Evolutionary conservation across 768 basidiomycete species (phyloP).

Genomic region (Lentinula sp.): DNA sequence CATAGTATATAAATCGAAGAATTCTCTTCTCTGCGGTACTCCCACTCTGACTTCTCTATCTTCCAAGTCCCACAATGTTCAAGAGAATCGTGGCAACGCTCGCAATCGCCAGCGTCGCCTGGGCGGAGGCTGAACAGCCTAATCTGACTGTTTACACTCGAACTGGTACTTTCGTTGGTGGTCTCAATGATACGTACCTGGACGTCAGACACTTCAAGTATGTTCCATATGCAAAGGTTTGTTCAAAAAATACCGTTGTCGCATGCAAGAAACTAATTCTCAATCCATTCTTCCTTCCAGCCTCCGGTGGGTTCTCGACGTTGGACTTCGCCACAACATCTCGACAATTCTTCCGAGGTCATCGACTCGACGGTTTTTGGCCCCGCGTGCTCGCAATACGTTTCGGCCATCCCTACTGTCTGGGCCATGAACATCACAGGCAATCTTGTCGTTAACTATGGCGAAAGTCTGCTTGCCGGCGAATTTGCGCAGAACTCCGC

Average conservation of each 20-base stretch:
- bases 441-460: slow-evolving; percentile 8
- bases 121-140: not conserved
- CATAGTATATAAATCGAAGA: too few relatives aligned
- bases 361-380: slow-evolving; percentile 5
- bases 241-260: not conserved
- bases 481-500: slow-evolving; percentile 2
- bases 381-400: slow-evolving; percentile 9
- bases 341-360: not conserved
- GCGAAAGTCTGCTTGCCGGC: slow-evolving; percentile 7
- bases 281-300: not conserved
- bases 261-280: not conserved
- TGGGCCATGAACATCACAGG: slow-evolving; percentile 9
- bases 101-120: not conserved
- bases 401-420: slow-evolving; percentile 4
- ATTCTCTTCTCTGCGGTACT: too few relatives aligned
- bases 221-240: slow-evolving; percentile 6
- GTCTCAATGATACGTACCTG: slow-evolving; percentile 5
- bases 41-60: too few relatives aligned
- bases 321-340: slow-evolving; percentile 7
- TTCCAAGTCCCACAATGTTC: not conserved
- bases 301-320: slow-evolving; percentile 7
- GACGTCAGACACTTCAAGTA: slow-evolving; percentile 10
- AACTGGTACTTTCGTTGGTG: slow-evolving; percentile 5
- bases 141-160: slow-evolving; percentile 5
- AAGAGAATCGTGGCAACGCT: not conserved